These are phyloP conservation scores for Diophrys appendiculata DNA, from an alignment of 73 alveolate species.

Conservation along the genomic window DNA sequence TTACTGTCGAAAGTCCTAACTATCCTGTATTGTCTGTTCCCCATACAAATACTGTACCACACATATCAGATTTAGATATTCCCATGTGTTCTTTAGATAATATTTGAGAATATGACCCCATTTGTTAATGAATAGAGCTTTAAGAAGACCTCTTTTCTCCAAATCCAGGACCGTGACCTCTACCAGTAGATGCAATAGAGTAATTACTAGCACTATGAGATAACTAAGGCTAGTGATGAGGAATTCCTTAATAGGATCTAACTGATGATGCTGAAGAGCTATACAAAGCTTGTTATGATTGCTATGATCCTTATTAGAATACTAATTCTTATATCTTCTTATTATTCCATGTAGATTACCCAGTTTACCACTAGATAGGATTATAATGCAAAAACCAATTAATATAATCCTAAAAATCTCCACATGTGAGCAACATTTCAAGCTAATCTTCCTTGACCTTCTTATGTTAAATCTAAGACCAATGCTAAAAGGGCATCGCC, in stretches of 20 bases:
- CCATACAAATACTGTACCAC: slow-evolving; percentile 62
- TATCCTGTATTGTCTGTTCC: slow-evolving; percentile 73
- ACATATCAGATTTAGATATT: slow-evolving; percentile 44
- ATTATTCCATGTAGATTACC: neutral
- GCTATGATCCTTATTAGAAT: neutral
- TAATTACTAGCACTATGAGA: no score
- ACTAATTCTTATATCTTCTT: neutral
- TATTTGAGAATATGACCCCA: slow-evolving; percentile 49
- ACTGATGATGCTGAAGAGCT: neutral
- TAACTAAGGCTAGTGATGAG: no score
- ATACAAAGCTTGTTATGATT: neutral
- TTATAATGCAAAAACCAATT: neutral
- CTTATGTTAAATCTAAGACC: neutral
- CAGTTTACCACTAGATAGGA: neutral
- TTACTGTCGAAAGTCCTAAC: slow-evolving; percentile 57
- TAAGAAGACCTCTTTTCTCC: neutral
- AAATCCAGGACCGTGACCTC: neutral
- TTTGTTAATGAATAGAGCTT: slow-evolving; percentile 11
- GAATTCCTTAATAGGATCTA: neutral
- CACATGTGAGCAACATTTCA: neutral
- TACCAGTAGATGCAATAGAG: neutral
- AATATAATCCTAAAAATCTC: neutral
- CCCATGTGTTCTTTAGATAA: slow-evolving; percentile 55
- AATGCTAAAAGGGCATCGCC: neutral
- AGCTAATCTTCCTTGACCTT: neutral